Conservation (phyloP, 768 basidiomycete species). For the Serendipita sp. region DNA sequence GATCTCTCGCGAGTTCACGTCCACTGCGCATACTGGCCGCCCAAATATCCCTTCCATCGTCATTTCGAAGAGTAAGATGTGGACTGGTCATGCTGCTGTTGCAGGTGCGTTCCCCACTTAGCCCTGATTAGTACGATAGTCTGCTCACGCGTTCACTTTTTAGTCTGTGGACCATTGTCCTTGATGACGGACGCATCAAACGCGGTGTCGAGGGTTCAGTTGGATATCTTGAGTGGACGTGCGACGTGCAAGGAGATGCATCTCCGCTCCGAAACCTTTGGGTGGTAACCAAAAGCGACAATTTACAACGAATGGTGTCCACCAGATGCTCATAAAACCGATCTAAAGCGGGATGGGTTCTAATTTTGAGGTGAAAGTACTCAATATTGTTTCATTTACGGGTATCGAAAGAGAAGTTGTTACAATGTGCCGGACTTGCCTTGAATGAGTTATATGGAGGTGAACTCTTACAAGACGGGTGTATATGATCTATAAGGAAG, state of each 20-base stretch:
- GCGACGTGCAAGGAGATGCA: neutral
- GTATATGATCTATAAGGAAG: too few relatives aligned
- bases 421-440: too few relatives aligned
- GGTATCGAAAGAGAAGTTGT: too few relatives aligned
- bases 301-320: too few relatives aligned
- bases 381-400: too few relatives aligned
- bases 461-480: too few relatives aligned
- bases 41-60: neutral
- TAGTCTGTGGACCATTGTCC: conserved; percentile 1
- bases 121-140: too few relatives aligned
- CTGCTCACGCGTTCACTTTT: too few relatives aligned
- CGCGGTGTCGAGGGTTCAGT: neutral
- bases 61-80: neutral
- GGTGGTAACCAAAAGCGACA: neutral
- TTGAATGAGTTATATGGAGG: too few relatives aligned
- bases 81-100: neutral
- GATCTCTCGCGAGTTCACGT: neutral
- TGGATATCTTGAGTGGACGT: neutral
- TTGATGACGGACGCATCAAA: neutral
- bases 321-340: too few relatives aligned
- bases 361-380: too few relatives aligned
- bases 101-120: neutral
- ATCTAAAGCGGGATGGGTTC: too few relatives aligned
- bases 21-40: neutral
- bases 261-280: conserved; percentile 5